A percentile compares a stretch with the other conserved stretches of the same genome.
phyloP scores from a whole-genome alignment of 495 filamentous ascomycete species.

The Penicillium goetzii region DNA sequence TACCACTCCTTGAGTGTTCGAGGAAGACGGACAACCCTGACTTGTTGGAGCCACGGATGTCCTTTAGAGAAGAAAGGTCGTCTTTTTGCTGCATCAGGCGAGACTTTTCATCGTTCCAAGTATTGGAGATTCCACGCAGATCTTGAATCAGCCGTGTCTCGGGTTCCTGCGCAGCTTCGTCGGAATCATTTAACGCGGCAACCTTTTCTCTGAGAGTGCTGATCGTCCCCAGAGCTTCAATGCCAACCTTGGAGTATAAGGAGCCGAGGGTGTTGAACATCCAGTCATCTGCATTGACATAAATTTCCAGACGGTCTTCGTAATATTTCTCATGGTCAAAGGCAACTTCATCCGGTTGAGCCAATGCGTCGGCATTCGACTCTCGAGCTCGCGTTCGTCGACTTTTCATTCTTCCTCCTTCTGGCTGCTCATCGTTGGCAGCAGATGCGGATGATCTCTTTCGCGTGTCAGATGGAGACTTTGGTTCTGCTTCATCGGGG shows the following conservation, averaged over 20 bases:
- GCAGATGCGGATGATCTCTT: slow-evolving; percentile 57
- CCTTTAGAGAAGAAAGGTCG: slow-evolving; percentile 52
- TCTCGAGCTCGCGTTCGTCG: slow-evolving; percentile 82
- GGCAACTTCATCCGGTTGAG: slow-evolving; percentile 53
- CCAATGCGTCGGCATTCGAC: slow-evolving; percentile 59
- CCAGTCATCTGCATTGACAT: slow-evolving; percentile 72
- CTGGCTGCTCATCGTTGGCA: slow-evolving; percentile 52
- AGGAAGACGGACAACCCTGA: slow-evolving; percentile 74
- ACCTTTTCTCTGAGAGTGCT: slow-evolving; percentile 42
- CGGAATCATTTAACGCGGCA: slow-evolving; percentile 25
- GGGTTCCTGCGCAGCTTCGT: slow-evolving; percentile 22
- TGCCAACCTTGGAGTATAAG: slow-evolving; percentile 67
- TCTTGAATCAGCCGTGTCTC: slow-evolving; percentile 51
- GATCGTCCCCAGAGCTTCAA: slow-evolving; percentile 54
- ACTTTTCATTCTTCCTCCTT: slow-evolving; percentile 73
- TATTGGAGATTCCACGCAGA: slow-evolving; percentile 55
- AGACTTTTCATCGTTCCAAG: slow-evolving; percentile 64
- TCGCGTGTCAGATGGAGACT: slow-evolving; percentile 36
- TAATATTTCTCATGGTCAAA: slow-evolving; percentile 72
- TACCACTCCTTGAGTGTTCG: slow-evolving; percentile 71
- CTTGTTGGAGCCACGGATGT: slow-evolving; percentile 51
- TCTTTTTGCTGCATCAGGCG: slow-evolving; percentile 59
- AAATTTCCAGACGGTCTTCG: slow-evolving; percentile 69
- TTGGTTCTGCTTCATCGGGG: slow-evolving; percentile 38
- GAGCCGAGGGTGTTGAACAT: slow-evolving; percentile 71